These are phyloP conservation scores for Syzygium aromaticum DNA, from an alignment of 345 rosid species.

Conservation along the genomic window DNA sequence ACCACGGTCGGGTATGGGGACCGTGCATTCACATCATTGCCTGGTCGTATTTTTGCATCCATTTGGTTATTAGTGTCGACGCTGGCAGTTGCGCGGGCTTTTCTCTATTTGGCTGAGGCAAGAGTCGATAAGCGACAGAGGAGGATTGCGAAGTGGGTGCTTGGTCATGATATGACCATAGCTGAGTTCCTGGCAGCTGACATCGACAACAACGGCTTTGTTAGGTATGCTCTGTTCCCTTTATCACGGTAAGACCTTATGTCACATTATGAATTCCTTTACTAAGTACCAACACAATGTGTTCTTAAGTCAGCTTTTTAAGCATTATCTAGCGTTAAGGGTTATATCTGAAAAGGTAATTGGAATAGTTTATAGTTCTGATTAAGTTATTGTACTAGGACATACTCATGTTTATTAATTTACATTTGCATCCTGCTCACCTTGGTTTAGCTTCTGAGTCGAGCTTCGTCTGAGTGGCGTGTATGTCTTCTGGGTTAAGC, in stretches of 20 bases:
- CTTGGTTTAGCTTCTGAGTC: background rate
- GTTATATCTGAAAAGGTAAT: background rate
- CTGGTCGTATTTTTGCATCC: constrained; percentile 42
- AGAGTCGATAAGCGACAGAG: constrained; percentile 38
- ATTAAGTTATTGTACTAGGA: background rate
- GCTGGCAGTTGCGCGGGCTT: constrained; percentile 43
- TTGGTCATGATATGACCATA: constrained; percentile 30
- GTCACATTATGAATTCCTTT: background rate
- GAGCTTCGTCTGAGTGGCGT: background rate
- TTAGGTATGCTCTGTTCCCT: constrained; percentile 12
- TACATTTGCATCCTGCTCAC: background rate
- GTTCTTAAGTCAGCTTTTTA: background rate
- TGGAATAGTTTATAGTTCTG: background rate
- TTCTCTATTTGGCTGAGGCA: constrained; percentile 37
- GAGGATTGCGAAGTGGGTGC: constrained; percentile 33
- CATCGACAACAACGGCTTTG: constrained; percentile 22
- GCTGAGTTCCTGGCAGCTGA: constrained; percentile 35
- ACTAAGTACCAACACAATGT: background rate
- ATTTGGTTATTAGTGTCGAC: constrained; percentile 43
- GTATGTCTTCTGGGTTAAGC: background rate
- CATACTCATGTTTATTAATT: background rate
- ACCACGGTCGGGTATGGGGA: constrained; percentile 62
- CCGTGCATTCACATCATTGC: constrained; percentile 27
- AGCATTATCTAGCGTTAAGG: background rate
- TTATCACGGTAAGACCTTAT: background rate